Percentiles rank a stretch among this genome's conserved stretches.
Evolutionary conservation across 169 alveolate genomes (phyloP).

Genomic region (Blepharisma undulans): DNA sequence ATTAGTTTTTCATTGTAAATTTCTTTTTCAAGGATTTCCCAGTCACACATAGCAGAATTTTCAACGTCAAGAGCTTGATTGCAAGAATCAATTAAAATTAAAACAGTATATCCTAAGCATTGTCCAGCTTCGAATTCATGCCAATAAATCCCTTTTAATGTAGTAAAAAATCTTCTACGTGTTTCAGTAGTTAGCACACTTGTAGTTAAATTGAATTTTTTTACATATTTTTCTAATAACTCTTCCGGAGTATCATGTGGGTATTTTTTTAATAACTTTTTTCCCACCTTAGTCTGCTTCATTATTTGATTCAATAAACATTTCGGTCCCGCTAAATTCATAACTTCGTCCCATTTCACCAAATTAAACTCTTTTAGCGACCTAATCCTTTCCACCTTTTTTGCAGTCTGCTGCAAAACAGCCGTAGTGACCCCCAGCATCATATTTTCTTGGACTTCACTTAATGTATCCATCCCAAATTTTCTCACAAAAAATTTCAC

Average conservation of each 20-base stretch:
- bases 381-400: not conserved
- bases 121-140: slow-evolving; percentile 25
- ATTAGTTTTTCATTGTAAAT: not conserved
- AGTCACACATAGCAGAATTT: not conserved
- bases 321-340: slow-evolving; percentile 19
- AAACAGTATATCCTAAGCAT: slow-evolving; percentile 15
- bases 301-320: not conserved
- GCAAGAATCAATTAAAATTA: slow-evolving; percentile 22
- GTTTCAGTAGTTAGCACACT: not conserved
- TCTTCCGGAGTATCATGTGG: not conserved
- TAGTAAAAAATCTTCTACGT: not conserved
- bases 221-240: not conserved
- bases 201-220: not conserved
- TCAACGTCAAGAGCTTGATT: not conserved
- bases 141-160: slow-evolving; percentile 32
- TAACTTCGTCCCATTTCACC: slow-evolving; percentile 6
- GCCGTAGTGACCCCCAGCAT: not conserved
- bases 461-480: slow-evolving; percentile 5
- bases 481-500: not conserved
- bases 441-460: slow-evolving; percentile 9
- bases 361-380: not conserved
- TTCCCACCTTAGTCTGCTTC: not conserved
- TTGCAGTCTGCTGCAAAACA: not conserved
- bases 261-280: not conserved
- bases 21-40: slow-evolving; percentile 15